Conservation (phyloP, 768 basidiomycete species). For the Rhizopogon roseolus region DNA sequence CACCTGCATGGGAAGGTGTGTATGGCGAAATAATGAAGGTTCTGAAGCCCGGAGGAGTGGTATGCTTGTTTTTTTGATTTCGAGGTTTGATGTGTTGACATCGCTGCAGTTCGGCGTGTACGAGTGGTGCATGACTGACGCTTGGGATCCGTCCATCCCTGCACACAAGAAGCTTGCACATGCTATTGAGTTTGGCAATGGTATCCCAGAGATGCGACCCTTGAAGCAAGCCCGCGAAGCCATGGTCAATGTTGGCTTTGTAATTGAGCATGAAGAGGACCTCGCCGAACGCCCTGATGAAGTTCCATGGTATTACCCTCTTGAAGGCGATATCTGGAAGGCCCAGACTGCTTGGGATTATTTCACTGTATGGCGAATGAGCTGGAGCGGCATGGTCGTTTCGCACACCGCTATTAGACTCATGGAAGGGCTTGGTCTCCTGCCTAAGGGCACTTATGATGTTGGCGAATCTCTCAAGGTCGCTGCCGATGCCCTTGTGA, state of each 20-base stretch:
- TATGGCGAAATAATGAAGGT: conserved; percentile 92
- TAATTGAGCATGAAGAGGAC: conserved; percentile 89
- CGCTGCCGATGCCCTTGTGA: conserved; percentile 74
- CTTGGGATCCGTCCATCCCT: conserved; percentile 82
- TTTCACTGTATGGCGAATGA: conserved; percentile 85
- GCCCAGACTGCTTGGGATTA: conserved; percentile 94
- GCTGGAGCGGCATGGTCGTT: conserved; percentile 78
- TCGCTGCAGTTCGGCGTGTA: conserved; percentile 84
- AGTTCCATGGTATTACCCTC: conserved; percentile 93
- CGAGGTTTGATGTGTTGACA: background rate
- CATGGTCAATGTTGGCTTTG: conserved; percentile 78
- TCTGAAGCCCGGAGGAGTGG: conserved; percentile 92
- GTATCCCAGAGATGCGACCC: conserved; percentile 96
- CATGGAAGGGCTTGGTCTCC: conserved; percentile 70
- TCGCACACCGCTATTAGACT: conserved; percentile 76
- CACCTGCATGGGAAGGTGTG: conserved; percentile 93
- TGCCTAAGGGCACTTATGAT: conserved; percentile 90
- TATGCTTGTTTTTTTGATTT: conserved; percentile 36
- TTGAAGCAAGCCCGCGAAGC: conserved; percentile 68
- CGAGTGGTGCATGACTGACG: conserved; percentile 99
- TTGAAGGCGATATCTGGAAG: conserved; percentile 90
- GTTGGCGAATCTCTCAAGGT: conserved; percentile 86
- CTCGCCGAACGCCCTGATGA: conserved; percentile 78
- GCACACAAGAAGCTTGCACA: conserved; percentile 89
- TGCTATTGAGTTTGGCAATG: conserved; percentile 90